Evolutionary conservation across 306 rosid genomes (phyloP).

Genomic region (Prunus armeniaca): DNA sequence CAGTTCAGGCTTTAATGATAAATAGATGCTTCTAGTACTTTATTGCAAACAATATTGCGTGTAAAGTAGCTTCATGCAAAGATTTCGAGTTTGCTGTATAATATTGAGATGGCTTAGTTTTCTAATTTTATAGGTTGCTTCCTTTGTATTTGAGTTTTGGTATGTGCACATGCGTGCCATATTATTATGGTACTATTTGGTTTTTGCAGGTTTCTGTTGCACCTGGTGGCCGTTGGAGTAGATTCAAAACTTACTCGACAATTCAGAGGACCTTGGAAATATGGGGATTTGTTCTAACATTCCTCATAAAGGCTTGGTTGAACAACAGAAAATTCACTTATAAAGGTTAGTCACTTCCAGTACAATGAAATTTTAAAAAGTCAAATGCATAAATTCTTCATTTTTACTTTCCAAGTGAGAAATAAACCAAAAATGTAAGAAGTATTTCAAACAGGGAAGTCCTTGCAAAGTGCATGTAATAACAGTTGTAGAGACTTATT

Average conservation of each 20-base stretch:
- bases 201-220: conserved; percentile 76
- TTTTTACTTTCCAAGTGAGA: neutral
- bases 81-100: neutral
- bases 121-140: neutral
- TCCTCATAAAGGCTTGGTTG: conserved; percentile 81
- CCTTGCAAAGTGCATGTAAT: neutral
- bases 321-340: conserved; percentile 73
- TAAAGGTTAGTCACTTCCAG: conserved; percentile 45
- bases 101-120: neutral
- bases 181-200: conserved; percentile 12
- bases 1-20: neutral
- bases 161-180: neutral
- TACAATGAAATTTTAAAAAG: neutral
- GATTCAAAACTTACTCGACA: conserved; percentile 94
- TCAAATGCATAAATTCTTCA: neutral
- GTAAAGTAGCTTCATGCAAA: neutral
- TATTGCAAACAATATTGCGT: neutral
- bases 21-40: neutral
- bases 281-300: conserved; percentile 94
- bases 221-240: conserved; percentile 97
- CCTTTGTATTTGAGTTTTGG: neutral
- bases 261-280: conserved; percentile 95
- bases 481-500: neutral
- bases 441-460: neutral
- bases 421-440: neutral